Conservation (phyloP, 2,329 filamentous ascomycete genomes). For the Penicillium psychrosexuale region DNA sequence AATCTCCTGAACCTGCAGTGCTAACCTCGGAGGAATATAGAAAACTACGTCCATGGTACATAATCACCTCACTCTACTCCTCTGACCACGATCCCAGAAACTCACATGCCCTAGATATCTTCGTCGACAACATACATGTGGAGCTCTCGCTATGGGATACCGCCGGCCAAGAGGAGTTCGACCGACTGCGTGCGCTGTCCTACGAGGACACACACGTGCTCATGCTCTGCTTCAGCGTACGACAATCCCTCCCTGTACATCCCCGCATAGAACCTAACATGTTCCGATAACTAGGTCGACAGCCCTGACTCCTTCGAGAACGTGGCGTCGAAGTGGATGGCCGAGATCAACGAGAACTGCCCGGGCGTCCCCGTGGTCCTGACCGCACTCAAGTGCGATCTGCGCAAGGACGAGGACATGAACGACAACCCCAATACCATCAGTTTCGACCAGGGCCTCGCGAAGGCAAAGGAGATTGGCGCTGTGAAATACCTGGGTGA, state of each 20-base stretch:
- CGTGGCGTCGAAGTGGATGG: slow-evolving; percentile 97
- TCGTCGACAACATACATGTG: slow-evolving; percentile 95
- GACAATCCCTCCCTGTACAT: slow-evolving; percentile 14
- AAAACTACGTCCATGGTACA: slow-evolving; percentile 95
- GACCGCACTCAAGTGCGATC: slow-evolving; percentile 93
- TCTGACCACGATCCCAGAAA: slow-evolving; percentile 4
- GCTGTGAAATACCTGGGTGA: slow-evolving; percentile 84
- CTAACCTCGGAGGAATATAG: slow-evolving; percentile 41
- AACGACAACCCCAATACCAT: slow-evolving; percentile 67
- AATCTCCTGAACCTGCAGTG: neutral
- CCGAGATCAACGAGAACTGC: slow-evolving; percentile 97
- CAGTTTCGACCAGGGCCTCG: slow-evolving; percentile 85
- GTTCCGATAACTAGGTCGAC: slow-evolving; percentile 60
- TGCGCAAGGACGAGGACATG: slow-evolving; percentile 73
- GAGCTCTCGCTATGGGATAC: slow-evolving; percentile 98
- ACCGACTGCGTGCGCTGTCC: slow-evolving; percentile 87
- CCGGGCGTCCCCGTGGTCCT: slow-evolving; percentile 91
- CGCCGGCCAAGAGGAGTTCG: slow-evolving; percentile 97
- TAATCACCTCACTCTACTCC: slow-evolving; percentile 22
- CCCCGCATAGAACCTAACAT: neutral
- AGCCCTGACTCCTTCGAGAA: slow-evolving; percentile 96
- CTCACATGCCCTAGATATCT: slow-evolving; percentile 68
- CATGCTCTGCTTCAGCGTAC: slow-evolving; percentile 92
- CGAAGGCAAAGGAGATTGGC: slow-evolving; percentile 86
- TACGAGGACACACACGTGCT: slow-evolving; percentile 98